phyloP scores from a whole-genome alignment of 129 eudicot species.

The Calendula officinalis region DNA sequence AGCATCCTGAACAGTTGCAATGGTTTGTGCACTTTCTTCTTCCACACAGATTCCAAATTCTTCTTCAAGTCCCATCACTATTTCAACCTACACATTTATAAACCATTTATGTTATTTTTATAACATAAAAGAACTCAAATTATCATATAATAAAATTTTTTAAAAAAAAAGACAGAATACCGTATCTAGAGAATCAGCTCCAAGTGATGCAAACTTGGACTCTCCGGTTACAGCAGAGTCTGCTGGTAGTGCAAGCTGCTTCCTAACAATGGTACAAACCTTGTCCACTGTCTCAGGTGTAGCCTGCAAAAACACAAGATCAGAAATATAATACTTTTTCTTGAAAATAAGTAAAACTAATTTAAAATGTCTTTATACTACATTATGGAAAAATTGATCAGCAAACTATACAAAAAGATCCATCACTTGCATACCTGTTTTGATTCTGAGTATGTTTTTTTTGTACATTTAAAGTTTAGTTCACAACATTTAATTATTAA shows the following conservation, averaged over 20 bases:
- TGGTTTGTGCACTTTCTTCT: conserved; percentile 87
- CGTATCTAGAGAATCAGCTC: conserved; percentile 97
- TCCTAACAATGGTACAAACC: conserved; percentile 67
- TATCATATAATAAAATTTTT: not conserved
- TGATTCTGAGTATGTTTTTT: not conserved
- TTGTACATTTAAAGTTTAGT: not conserved
- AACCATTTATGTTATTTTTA: not conserved
- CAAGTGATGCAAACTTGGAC: conserved; percentile 66
- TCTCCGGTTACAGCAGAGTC: conserved; percentile 59
- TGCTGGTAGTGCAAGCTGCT: conserved; percentile 70
- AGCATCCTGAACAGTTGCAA: conserved; percentile 80
- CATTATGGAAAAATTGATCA: not conserved
- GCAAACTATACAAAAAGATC: not conserved
- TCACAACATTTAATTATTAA: not conserved
- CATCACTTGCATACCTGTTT: not conserved
- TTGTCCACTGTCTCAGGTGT: conserved; percentile 74
- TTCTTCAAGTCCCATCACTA: conserved; percentile 92
- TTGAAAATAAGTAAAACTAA: not conserved
- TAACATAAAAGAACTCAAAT: not conserved
- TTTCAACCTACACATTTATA: conserved; percentile 52
- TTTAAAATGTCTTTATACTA: not conserved
- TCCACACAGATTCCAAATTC: conserved; percentile 76
- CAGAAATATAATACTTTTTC: not conserved
- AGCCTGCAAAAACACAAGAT: conserved; percentile 56
- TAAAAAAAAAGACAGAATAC: conserved; percentile 35